Percentiles rank a stretch among this genome's conserved stretches.
These are phyloP conservation scores for Fusarium setosum DNA, from an alignment of 2,329 filamentous ascomycete species.

Conservation along the genomic window DNA sequence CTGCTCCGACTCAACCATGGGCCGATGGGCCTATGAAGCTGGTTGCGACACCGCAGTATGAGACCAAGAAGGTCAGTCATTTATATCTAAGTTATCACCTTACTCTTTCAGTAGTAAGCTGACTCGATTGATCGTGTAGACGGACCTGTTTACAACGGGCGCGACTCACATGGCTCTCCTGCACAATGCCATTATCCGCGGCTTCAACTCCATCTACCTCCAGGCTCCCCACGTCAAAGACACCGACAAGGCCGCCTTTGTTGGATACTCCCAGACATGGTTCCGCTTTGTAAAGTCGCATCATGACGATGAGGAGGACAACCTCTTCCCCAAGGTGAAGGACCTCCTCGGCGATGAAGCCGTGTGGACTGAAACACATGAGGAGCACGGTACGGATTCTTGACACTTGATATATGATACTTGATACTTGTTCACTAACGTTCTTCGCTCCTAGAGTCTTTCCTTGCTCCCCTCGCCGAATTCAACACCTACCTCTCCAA, in stretches of 20 bases:
- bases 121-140: slow-evolving; percentile 46
- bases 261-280: slow-evolving; percentile 69
- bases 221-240: slow-evolving; percentile 65
- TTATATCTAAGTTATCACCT: neutral
- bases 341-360: slow-evolving; percentile 61
- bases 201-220: slow-evolving; percentile 72
- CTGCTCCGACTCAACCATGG: slow-evolving; percentile 54
- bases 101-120: neutral
- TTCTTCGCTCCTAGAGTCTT: slow-evolving; percentile 49
- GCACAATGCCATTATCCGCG: slow-evolving; percentile 72
- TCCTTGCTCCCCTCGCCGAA: slow-evolving; percentile 62
- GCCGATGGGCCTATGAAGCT: slow-evolving; percentile 66
- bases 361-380: slow-evolving; percentile 63
- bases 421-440: neutral
- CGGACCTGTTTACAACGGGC: slow-evolving; percentile 68
- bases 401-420: too few relatives aligned
- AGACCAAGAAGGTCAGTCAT: slow-evolving; percentile 61
- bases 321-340: slow-evolving; percentile 66
- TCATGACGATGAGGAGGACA: slow-evolving; percentile 69
- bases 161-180: slow-evolving; percentile 71
- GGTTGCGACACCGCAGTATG: slow-evolving; percentile 64
- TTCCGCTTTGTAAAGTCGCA: slow-evolving; percentile 69
- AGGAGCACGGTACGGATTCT: slow-evolving; percentile 62
- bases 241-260: slow-evolving; percentile 66
- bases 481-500: slow-evolving; percentile 64